phyloP scores from a whole-genome alignment of 2,329 filamentous ascomycete genomes.

The Coniochaeta hoffmannii region DNA sequence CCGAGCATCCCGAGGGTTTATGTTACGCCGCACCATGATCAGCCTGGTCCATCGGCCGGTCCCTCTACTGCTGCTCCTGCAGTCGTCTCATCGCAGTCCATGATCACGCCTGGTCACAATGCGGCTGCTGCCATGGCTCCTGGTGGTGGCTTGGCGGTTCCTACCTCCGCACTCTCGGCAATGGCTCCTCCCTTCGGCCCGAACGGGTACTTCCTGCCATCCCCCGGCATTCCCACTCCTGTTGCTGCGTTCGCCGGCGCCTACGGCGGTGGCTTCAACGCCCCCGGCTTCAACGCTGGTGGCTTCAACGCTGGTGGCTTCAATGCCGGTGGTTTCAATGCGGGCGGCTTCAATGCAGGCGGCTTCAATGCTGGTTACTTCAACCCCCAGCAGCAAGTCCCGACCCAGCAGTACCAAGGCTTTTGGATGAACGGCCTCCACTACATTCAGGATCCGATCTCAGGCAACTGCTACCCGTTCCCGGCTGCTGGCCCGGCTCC shows the following conservation, averaged over 20 bases:
- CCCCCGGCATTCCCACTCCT: not conserved
- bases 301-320: too few relatives aligned
- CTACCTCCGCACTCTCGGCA: not conserved
- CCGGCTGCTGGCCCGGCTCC: too few relatives aligned
- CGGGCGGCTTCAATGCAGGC: too few relatives aligned
- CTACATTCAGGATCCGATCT: not conserved
- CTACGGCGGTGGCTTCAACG: not conserved
- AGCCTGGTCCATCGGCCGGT: not conserved
- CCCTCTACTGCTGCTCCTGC: not conserved
- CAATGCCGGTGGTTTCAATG: too few relatives aligned
- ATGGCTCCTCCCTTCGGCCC: not conserved
- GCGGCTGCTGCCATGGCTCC: not conserved
- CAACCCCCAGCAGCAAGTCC: too few relatives aligned
- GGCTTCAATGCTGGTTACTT: too few relatives aligned
- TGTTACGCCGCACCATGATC: not conserved
- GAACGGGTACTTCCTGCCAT: not conserved
- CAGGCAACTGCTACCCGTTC: not conserved
- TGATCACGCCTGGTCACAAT: not conserved
- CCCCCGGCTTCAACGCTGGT: too few relatives aligned
- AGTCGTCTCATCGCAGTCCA: not conserved
- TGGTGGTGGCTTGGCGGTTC: not conserved
- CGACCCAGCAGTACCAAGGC: too few relatives aligned
- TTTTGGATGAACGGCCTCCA: too few relatives aligned
- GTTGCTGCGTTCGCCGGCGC: not conserved
- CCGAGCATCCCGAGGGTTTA: not conserved